A percentile compares a stretch with the other conserved stretches of the same genome.
phyloP scores from a whole-genome alignment of 1,139 yeast species.

The Kodamaea fungicola region DNA sequence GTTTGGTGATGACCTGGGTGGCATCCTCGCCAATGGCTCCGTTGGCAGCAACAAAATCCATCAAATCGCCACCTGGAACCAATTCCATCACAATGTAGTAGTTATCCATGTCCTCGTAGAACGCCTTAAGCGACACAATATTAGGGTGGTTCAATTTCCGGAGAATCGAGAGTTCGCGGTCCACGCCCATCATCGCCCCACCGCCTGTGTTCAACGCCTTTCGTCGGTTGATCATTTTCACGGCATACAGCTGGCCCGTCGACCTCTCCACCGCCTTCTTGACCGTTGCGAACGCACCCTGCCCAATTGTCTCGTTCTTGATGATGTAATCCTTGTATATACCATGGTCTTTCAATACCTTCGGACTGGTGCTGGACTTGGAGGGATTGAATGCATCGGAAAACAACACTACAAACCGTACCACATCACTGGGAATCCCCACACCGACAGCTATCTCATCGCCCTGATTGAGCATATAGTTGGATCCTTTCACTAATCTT shows the following conservation, averaged over 20 bases:
- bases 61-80: slow-evolving; percentile 94
- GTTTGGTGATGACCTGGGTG: slow-evolving; percentile 78
- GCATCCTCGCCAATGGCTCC: slow-evolving; percentile 92
- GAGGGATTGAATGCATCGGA: slow-evolving; percentile 40
- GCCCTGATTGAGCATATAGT: slow-evolving; percentile 82
- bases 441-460: slow-evolving; percentile 88
- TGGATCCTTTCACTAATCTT: slow-evolving; percentile 72
- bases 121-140: slow-evolving; percentile 77
- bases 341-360: slow-evolving; percentile 40
- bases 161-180: slow-evolving; percentile 79
- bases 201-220: slow-evolving; percentile 75
- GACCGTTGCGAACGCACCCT: slow-evolving; percentile 96
- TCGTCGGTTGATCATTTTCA: slow-evolving; percentile 79
- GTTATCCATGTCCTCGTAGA: slow-evolving; percentile 75
- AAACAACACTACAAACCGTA: slow-evolving; percentile 69
- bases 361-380: slow-evolving; percentile 18
- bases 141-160: slow-evolving; percentile 77
- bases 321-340: slow-evolving; percentile 74
- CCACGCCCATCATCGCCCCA: slow-evolving; percentile 57
- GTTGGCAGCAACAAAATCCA: slow-evolving; percentile 92
- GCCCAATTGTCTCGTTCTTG: slow-evolving; percentile 82
- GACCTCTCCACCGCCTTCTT: slow-evolving; percentile 82
- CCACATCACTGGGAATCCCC: slow-evolving; percentile 79
- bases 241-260: slow-evolving; percentile 85
- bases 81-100: slow-evolving; percentile 92